Evolutionary conservation across 495 filamentous ascomycete genomes (phyloP).

Genomic region (Aspergillus taichungensis): DNA sequence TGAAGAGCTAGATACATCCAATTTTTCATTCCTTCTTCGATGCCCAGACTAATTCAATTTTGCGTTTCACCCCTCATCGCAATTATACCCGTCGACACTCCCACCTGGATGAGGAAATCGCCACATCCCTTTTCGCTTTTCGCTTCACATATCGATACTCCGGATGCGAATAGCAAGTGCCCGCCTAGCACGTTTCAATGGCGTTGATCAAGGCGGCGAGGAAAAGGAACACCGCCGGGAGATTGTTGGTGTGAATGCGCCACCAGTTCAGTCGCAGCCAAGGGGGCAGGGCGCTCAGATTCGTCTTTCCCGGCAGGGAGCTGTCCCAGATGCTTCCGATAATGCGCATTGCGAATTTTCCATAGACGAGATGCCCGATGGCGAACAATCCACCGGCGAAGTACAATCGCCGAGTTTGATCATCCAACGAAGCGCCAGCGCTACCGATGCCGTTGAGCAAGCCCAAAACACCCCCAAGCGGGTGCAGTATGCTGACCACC

Average conservation of each 20-base stretch:
- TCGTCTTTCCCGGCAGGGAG: neutral
- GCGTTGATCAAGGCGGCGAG: neutral
- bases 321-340: neutral
- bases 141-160: no score
- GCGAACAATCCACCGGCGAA: neutral
- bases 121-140: no score
- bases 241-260: constrained; percentile 1
- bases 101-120: no score
- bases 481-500: neutral
- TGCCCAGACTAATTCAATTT: neutral
- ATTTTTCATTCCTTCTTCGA: neutral
- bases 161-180: neutral
- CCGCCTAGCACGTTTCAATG: neutral
- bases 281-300: neutral
- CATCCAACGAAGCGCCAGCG: neutral
- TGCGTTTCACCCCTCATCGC: neutral
- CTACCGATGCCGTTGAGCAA: neutral
- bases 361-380: neutral
- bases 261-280: neutral
- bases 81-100: neutral
- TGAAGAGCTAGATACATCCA: neutral
- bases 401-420: neutral
- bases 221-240: neutral
- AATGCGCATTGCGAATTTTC: neutral
- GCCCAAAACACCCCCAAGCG: neutral